Base-by-base conservation (phyloP, 164 flowering plant species). In the Cinnamomum micranthum region DNA sequence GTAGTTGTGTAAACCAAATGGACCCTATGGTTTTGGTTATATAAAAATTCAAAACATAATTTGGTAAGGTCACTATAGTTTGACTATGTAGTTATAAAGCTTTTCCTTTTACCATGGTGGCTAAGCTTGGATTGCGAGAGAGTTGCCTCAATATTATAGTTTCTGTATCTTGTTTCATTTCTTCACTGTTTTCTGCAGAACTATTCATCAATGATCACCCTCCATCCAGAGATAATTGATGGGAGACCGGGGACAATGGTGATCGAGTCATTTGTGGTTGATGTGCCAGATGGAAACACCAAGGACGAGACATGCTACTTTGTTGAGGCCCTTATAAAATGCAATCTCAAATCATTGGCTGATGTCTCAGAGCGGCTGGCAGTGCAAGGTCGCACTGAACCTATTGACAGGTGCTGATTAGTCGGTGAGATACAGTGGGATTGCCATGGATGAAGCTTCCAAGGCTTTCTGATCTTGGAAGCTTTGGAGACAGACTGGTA, bases 281-380 rank as follows among this genome's bases (percentile, higher is more conserved):
- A 91, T 75, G 88, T 90, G 69, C 97, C 95, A 17, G 97, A 93
- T 4, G 92, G 94, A 24, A 93, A 93, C 84, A 91, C 97, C 73
- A 80, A 81, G 79, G 97, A 93, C 41, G 94, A 93, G 75, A 93
- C 97, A 0, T 89, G 95, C 85, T 91, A 88, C 83, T 93, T 93
- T 74, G 91, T 91, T 13, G 92, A 93, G 83, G 92, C 97, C 50
- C 71, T 93, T 70, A 89, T 93, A 78, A 90, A 88, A 73, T 91
- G 95, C 91, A 91, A 91, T 76, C 94, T 93, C 80, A 91, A 91
- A 70, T 90, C 95, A 50, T 85, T 93, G 63, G 89, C 95, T 60
- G 93, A 90, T 71, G 85, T 92, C 24, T 92, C 93, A 0, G 93
- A 90, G 82, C 85, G 87, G 41, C 86, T 85, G 28, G 91, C 91